These are phyloP conservation scores for Sanghuangporus weigelae DNA, from an alignment of 1,284 basidiomycete species.

Conservation along the genomic window DNA sequence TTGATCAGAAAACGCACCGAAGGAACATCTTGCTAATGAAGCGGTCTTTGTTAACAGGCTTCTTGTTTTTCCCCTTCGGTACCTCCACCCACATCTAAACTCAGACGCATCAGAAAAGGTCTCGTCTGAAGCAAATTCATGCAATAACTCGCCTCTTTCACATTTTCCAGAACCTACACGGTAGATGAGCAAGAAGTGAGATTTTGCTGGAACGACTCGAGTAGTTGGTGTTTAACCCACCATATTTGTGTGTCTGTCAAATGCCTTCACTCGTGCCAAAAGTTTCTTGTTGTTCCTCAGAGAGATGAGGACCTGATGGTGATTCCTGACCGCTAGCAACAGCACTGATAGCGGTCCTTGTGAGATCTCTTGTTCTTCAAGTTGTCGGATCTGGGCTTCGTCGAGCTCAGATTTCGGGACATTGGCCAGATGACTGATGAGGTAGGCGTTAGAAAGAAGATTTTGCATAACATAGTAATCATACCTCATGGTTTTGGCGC, in stretches of 20 bases:
- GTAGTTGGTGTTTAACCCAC: constrained; percentile 39
- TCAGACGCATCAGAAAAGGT: background rate
- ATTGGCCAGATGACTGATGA: constrained; percentile 87
- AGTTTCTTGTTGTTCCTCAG: constrained; percentile 99
- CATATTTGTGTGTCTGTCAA: constrained; percentile 99
- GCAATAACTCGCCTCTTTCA: constrained; percentile 70
- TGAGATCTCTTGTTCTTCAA: constrained; percentile 97
- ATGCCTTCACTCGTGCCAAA: constrained; percentile 95
- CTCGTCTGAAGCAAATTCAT: background rate
- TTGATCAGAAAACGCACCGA: constrained; percentile 43
- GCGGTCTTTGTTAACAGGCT: constrained; percentile 97
- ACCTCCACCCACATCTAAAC: constrained; percentile 96
- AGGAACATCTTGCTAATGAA: constrained; percentile 99
- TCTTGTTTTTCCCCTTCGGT: constrained; percentile 98
- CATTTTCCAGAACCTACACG: constrained; percentile 85
- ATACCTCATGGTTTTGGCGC: constrained; percentile 16
- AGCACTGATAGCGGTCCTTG: constrained; percentile 97
- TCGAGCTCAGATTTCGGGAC: constrained; percentile 97
- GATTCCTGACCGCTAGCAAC: constrained; percentile 96
- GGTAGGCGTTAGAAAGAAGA: background rate
- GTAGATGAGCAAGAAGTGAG: constrained; percentile 12
- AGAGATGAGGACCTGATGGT: constrained; percentile 96
- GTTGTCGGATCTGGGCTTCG: constrained; percentile 90
- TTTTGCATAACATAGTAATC: background rate
- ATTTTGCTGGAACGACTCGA: background rate